Conservation (phyloP, 441 rosid genomes). For the Populus hybrid region DNA sequence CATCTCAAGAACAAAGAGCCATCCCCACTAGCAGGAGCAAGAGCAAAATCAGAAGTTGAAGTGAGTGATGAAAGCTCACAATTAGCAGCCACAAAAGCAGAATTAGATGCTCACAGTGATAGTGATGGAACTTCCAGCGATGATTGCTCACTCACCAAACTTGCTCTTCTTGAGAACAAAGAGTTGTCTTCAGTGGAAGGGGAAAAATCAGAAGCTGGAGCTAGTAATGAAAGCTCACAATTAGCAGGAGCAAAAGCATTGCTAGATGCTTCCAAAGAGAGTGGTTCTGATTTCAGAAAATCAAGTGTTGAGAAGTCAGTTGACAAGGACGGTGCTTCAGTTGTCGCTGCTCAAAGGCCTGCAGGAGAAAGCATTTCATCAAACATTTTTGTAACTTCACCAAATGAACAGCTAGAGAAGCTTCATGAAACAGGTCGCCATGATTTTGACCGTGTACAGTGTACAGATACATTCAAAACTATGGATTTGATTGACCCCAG, state of each 20-base stretch:
- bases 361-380: conserved; percentile 28
- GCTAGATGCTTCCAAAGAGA: conserved; percentile 15
- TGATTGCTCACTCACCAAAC: conserved; percentile 25
- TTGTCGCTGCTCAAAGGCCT: conserved; percentile 19
- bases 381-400: conserved; percentile 27
- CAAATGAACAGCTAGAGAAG: conserved; percentile 36
- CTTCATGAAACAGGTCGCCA: conserved; percentile 22
- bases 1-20: neutral
- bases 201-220: conserved; percentile 21
- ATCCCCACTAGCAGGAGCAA: neutral
- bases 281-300: conserved; percentile 27
- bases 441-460: conserved; percentile 18
- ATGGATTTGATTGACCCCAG: conserved; percentile 35
- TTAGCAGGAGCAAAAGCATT: conserved; percentile 21
- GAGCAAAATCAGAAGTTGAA: neutral
- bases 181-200: conserved; percentile 17
- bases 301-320: conserved; percentile 20
- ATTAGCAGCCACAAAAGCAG: neutral
- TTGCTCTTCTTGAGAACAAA: conserved; percentile 21
- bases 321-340: conserved; percentile 24
- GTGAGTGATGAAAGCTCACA: neutral
- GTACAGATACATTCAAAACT: conserved; percentile 35
- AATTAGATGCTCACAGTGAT: neutral
- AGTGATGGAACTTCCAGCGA: conserved; percentile 21
- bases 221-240: conserved; percentile 20